Evolutionary conservation across 768 basidiomycete species (phyloP).

Genomic region (Agaricus subrufescens): DNA sequence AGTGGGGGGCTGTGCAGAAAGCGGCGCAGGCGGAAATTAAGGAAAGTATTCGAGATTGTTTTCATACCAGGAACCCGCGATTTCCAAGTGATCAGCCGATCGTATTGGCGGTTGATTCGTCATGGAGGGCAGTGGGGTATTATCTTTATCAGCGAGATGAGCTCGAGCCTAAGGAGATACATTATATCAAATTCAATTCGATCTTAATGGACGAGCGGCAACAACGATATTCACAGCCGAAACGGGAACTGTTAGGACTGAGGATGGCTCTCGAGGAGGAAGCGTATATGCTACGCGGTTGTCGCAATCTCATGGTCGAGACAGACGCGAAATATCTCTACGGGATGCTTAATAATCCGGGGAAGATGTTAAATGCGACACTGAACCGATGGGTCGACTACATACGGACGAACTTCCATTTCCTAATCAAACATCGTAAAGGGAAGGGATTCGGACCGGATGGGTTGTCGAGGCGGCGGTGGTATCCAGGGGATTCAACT

Average conservation of each 20-base stretch:
- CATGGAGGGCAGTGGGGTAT: conserved; percentile 27
- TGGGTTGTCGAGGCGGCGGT: conserved; percentile 24
- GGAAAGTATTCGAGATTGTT: neutral
- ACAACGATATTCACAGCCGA: conserved; percentile 31
- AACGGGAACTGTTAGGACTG: conserved; percentile 24
- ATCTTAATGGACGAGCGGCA: conserved; percentile 32
- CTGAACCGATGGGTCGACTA: conserved; percentile 37
- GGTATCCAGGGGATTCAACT: conserved; percentile 18
- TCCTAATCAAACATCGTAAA: conserved; percentile 24
- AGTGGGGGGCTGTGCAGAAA: conserved; percentile 1
- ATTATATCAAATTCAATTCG: conserved; percentile 30
- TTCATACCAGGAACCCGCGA: neutral
- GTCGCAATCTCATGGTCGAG: conserved; percentile 22
- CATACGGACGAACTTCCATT: conserved; percentile 26
- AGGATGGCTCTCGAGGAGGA: neutral
- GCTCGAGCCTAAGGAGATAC: conserved; percentile 14
- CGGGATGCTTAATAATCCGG: conserved; percentile 35
- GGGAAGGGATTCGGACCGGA: conserved; percentile 20
- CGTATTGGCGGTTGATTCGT: neutral
- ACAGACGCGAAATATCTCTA: conserved; percentile 27
- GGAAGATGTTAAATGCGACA: conserved; percentile 28
- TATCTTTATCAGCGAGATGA: conserved; percentile 29
- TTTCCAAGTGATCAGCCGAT: conserved; percentile 4
- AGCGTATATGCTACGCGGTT: conserved; percentile 20
- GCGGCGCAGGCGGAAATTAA: neutral